These are phyloP conservation scores for Naganishia friedmannii DNA, from an alignment of 768 basidiomycete genomes.

Conservation along the genomic window DNA sequence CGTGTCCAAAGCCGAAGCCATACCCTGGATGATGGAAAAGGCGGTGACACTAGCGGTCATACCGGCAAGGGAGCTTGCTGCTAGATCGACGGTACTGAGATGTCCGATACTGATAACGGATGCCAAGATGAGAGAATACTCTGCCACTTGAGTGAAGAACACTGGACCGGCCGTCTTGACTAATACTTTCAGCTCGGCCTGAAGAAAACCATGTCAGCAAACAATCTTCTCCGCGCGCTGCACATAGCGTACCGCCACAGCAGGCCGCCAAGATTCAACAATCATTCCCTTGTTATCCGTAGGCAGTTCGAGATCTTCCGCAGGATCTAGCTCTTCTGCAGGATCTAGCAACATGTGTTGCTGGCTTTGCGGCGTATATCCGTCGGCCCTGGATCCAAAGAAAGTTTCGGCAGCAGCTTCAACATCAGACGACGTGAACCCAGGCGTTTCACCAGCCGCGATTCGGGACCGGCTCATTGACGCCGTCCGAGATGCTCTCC, in stretches of 20 bases:
- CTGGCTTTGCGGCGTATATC: conserved; percentile 36
- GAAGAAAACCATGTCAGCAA: background rate
- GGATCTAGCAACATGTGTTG: conserved; percentile 47
- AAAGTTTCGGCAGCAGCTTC: conserved; percentile 38
- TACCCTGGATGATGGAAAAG: conserved; percentile 76
- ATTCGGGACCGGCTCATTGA: conserved; percentile 5
- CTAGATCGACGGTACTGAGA: conserved; percentile 81
- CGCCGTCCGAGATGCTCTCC: conserved; percentile 13
- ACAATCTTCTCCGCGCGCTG: conserved; percentile 16
- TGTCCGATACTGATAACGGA: conserved; percentile 87
- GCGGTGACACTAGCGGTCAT: conserved; percentile 60
- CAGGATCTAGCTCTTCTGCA: conserved; percentile 46
- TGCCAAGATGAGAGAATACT: conserved; percentile 79
- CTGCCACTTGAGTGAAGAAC: conserved; percentile 53
- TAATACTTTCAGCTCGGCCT: conserved; percentile 46
- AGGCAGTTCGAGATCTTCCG: conserved; percentile 46
- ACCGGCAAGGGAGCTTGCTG: conserved; percentile 60
- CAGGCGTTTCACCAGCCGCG: background rate
- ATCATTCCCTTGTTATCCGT: conserved; percentile 33
- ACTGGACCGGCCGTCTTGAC: conserved; percentile 40
- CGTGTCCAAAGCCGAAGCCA: conserved; percentile 81
- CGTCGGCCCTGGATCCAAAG: conserved; percentile 36
- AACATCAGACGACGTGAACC: conserved; percentile 26
- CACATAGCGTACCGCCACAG: conserved; percentile 39
- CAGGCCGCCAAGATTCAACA: conserved; percentile 41